Base-by-base conservation (phyloP, 176 grass and related monocot species). In the Aegilops speltoides region DNA sequence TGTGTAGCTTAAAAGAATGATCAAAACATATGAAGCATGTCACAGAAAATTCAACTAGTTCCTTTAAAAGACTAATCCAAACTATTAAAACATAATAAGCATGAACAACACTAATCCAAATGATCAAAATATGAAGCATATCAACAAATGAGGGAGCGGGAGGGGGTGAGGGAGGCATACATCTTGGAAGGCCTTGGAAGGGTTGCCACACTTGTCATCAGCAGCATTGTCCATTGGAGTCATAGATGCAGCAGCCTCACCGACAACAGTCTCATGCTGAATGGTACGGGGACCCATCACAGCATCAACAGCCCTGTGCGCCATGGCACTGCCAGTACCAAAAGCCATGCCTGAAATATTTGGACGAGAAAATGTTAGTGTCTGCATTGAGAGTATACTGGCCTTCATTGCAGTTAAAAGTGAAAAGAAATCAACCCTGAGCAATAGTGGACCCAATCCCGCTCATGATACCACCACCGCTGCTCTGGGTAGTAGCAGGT, bases 391-490 rank as follows among this genome's bases (percentile, higher is more conserved):
- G 50, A 19, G 16, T 24, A 67, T 15, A 34, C 0, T 8, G 1
- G 9, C n/a, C 6, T n/a, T 28, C 43, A 20, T 61, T 32, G 0
- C 11, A 32, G 13, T 73, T 24, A 19, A 14, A 68, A 73, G 24
- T 22, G 24, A 4, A 29, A 76, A 70, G 5, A 77, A 26, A 31
- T 16, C 32, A 34, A 98, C 95, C 95, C 91, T 95, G 91, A 85
- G 93, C 95, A 80, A 98, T 98, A 5, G 95, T 98, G 23, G 95
- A 95, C 37, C 95, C 93, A 41, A 98, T 92, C 61, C 93, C 87
- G 28, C 93, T 83, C 14, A 98, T 68, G 0, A 98, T 75, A 57
- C 93, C 94, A 36, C 95, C 92, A 86, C 95, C 91, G 64, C 83
- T 63, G 16, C 33, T 74, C 40, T 80, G 93, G 76, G 12, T 71